Percentiles rank a stretch among this genome's conserved stretches.
Conservation (phyloP, 371 early-diverging fungal species). For the Mucor mucedo region DNA sequence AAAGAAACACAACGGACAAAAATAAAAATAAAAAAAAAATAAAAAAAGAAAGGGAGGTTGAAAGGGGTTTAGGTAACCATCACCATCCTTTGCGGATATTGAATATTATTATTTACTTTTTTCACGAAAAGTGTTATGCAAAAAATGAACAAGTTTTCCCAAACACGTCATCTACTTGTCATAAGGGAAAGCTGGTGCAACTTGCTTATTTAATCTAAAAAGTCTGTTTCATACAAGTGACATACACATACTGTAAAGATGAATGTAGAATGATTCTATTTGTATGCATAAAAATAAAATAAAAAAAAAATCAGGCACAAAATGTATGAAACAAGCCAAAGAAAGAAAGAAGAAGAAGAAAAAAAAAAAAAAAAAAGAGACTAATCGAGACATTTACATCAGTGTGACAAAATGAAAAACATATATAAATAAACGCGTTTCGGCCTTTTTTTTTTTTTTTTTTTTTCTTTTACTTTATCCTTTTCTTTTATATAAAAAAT, state of each 20-base stretch:
- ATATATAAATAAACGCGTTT: neutral
- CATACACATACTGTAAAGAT: neutral
- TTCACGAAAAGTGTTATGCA: slow-evolving; percentile 7
- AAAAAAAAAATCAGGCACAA: neutral
- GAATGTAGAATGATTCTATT: neutral
- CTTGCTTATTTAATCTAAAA: slow-evolving; percentile 4
- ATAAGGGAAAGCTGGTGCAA: slow-evolving; percentile 9
- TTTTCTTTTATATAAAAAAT: slow-evolving; percentile 14
- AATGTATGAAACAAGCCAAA: neutral
- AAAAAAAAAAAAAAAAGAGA: slow-evolving; percentile 1
- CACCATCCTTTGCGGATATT: neutral
- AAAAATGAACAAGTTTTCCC: neutral
- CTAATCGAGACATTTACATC: neutral
- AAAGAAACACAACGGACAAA: slow-evolving; percentile 4
- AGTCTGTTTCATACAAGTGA: slow-evolving; percentile 2
- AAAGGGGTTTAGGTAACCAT: neutral
- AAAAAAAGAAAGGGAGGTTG: slow-evolving; percentile 1
- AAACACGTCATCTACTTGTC: slow-evolving; percentile 12
- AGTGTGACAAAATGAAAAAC: slow-evolving; percentile 3
- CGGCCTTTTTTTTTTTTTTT: neutral
- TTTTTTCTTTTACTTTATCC: slow-evolving; percentile 13
- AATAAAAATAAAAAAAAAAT: neutral
- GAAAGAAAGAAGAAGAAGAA: neutral
- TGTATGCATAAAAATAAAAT: too few species aligned
- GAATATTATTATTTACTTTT: neutral